Conservation (phyloP, 306 rosid genomes). For the Crotalaria pallida region DNA sequence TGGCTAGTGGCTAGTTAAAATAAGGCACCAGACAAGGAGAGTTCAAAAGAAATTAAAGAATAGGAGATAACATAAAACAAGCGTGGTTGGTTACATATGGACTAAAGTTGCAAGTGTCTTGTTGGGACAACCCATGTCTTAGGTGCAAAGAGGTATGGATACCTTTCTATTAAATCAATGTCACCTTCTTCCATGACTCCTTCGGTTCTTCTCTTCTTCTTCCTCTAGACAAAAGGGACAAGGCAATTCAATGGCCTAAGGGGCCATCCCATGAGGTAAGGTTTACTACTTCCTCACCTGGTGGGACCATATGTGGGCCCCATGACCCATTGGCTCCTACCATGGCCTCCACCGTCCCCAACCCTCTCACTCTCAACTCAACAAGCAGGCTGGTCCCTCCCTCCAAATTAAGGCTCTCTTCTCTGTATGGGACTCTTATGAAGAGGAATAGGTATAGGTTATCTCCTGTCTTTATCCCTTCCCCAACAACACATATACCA, state of each 20-base stretch:
- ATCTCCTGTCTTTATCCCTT: slow-evolving; percentile 11
- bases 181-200: too few species aligned
- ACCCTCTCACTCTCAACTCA: slow-evolving; percentile 9
- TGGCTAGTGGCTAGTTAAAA: not conserved
- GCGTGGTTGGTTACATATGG: slow-evolving; percentile 11
- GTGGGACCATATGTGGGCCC: slow-evolving; percentile 26
- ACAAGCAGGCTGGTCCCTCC: slow-evolving; percentile 17
- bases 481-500: slow-evolving; percentile 17
- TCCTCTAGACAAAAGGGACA: slow-evolving; percentile 43
- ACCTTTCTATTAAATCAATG: slow-evolving; percentile 27
- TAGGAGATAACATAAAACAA: not conserved
- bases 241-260: slow-evolving; percentile 42
- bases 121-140: slow-evolving; percentile 45
- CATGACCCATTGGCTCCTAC: slow-evolving; percentile 17
- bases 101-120: slow-evolving; percentile 11
- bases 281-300: slow-evolving; percentile 23
- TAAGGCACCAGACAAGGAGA: not conserved
- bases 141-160: slow-evolving; percentile 40
- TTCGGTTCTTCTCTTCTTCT: slow-evolving; percentile 2
- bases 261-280: slow-evolving; percentile 44
- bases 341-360: slow-evolving; percentile 32
- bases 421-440: not conserved
- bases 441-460: not conserved
- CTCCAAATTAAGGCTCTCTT: slow-evolving; percentile 19
- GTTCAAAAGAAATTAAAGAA: not conserved